phyloP scores from a whole-genome alignment of 768 basidiomycete genomes.

The Suillus subluteus region DNA sequence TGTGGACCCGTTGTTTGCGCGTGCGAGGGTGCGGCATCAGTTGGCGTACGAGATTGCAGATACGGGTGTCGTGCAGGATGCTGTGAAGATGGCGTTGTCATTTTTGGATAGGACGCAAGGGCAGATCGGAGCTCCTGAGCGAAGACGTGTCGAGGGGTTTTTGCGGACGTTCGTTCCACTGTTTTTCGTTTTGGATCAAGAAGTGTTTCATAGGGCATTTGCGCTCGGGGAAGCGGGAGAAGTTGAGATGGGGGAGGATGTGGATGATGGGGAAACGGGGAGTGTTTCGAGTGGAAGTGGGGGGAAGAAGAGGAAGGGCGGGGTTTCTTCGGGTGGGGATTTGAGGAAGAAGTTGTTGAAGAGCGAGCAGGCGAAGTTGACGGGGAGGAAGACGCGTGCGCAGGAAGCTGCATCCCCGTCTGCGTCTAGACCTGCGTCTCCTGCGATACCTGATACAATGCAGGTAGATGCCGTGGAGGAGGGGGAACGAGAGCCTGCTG shows the following conservation, averaged over 20 bases:
- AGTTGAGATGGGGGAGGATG: conserved; percentile 58
- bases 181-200: conserved; percentile 75
- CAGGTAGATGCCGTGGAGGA: conserved; percentile 36
- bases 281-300: conserved; percentile 34
- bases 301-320: conserved; percentile 45
- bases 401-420: conserved; percentile 58
- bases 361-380: conserved; percentile 80
- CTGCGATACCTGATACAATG: conserved; percentile 51
- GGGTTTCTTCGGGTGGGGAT: conserved; percentile 55
- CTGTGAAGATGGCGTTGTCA: conserved; percentile 85
- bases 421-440: conserved; percentile 66
- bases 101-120: conserved; percentile 89
- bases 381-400: conserved; percentile 58
- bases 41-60: conserved; percentile 80
- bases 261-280: conserved; percentile 42
- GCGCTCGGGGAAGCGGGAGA: conserved; percentile 64
- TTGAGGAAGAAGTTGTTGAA: conserved; percentile 80
- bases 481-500: conserved; percentile 19
- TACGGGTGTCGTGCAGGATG: conserved; percentile 79
- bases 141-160: conserved; percentile 82
- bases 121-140: conserved; percentile 70
- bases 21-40: conserved; percentile 75
- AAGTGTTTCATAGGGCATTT: conserved; percentile 71
- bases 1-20: conserved; percentile 53
- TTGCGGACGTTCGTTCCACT: conserved; percentile 76